These are phyloP conservation scores for Hyaloscypha bicolor DNA, from an alignment of 495 filamentous ascomycete genomes.

Conservation along the genomic window DNA sequence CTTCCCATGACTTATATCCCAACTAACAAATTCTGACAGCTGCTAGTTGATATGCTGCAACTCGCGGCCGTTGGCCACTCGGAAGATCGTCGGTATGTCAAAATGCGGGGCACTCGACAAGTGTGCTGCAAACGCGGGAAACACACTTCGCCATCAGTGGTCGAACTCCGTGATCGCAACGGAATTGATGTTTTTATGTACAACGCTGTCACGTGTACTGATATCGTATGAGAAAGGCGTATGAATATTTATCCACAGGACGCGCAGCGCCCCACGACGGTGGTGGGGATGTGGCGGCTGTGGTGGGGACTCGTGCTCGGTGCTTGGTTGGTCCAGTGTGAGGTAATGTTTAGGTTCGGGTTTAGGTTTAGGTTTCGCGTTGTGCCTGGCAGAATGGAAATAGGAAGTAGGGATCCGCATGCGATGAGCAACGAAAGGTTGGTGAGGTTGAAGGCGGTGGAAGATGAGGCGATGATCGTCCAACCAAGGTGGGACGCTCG, in stretches of 20 bases:
- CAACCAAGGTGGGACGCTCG: not conserved
- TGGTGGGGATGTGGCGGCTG: not conserved
- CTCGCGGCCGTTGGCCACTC: not conserved
- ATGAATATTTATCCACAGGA: not conserved
- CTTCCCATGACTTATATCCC: conserved; percentile 2
- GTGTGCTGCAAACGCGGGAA: not conserved
- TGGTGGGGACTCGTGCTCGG: not conserved
- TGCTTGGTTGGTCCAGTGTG: not conserved
- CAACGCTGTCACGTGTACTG: not conserved
- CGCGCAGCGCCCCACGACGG: not conserved
- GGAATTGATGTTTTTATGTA: not conserved
- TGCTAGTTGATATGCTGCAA: not conserved
- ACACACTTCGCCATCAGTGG: not conserved
- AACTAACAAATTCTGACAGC: not conserved
- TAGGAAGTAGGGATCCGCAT: not conserved
- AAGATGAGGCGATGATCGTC: not conserved
- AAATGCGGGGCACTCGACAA: not conserved
- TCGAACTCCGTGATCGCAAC: not conserved
- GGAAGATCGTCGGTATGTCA: not conserved
- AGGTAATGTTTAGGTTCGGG: not conserved
- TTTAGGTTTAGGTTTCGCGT: not conserved
- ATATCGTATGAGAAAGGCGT: not conserved
- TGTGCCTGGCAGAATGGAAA: not conserved
- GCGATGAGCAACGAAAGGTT: not conserved
- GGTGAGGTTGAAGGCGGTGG: not conserved